Evolutionary conservation across 1,139 yeast species (phyloP).

Genomic region (Keqinozyma sinolaborantium): DNA sequence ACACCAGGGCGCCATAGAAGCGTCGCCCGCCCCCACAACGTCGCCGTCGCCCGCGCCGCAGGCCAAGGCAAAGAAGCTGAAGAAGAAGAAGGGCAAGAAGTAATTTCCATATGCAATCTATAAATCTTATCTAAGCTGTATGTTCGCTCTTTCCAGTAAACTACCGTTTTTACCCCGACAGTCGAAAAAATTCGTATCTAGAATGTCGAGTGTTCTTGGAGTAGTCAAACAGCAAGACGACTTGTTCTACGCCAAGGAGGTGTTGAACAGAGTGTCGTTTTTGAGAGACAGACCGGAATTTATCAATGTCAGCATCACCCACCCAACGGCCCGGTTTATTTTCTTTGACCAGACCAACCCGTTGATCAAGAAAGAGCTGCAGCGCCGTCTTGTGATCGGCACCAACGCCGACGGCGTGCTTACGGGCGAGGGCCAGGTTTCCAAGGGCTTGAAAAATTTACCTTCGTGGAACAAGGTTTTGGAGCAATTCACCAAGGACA

Average conservation of each 20-base stretch:
- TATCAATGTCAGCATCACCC: conserved; percentile 48
- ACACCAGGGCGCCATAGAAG: conserved; percentile 58
- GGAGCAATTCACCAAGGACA: conserved; percentile 25
- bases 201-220: too few species aligned
- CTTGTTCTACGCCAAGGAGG: conserved; percentile 50
- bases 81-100: conserved; percentile 50
- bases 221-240: conserved; percentile 29
- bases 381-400: conserved; percentile 28
- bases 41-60: conserved; percentile 16
- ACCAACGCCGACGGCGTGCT: conserved; percentile 33
- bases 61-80: conserved; percentile 36
- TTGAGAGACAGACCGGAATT: conserved; percentile 66
- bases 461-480: conserved; percentile 22
- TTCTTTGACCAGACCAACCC: conserved; percentile 42
- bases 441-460: conserved; percentile 14
- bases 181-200: too few species aligned
- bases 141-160: too few species aligned
- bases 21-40: conserved; percentile 13
- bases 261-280: conserved; percentile 76
- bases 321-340: conserved; percentile 54
- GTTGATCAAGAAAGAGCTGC: conserved; percentile 27
- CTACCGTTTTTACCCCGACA: too few species aligned
- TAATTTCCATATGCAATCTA: too few species aligned
- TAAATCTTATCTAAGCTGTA: too few species aligned
- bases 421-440: conserved; percentile 10